Evolutionary conservation across 352 stramenopile genomes (phyloP).

Genomic region (Aphanomyces euteiches): DNA sequence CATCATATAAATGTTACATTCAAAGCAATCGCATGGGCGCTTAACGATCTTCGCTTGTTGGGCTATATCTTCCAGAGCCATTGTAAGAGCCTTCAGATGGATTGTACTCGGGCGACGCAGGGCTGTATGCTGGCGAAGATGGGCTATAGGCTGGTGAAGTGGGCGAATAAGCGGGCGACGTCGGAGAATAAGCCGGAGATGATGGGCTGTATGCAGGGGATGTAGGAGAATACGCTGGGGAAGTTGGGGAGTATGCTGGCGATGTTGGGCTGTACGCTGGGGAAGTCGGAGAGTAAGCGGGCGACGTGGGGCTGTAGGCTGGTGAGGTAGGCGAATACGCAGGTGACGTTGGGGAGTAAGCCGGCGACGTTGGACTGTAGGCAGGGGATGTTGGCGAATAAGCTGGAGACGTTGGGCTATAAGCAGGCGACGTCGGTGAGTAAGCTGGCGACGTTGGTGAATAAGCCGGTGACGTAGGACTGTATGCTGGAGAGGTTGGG

Average conservation of each 20-base stretch:
- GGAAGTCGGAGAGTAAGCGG: constrained; percentile 69
- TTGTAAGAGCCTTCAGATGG: constrained; percentile 12
- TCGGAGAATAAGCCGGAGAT: constrained; percentile 78
- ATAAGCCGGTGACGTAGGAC: constrained; percentile 60
- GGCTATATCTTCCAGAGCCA: constrained; percentile 11
- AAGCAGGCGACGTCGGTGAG: constrained; percentile 44
- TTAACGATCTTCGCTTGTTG: background rate
- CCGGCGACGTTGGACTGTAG: constrained; percentile 59
- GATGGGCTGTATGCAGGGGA: constrained; percentile 87
- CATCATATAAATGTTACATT: background rate
- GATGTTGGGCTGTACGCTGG: constrained; percentile 69
- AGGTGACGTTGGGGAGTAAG: constrained; percentile 62
- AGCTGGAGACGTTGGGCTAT: constrained; percentile 41
- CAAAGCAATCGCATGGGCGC: background rate
- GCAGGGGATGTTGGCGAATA: constrained; percentile 65
- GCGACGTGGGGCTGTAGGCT: constrained; percentile 65
- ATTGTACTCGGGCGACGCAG: constrained; percentile 30
- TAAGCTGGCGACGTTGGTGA: constrained; percentile 59
- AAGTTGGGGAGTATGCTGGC: constrained; percentile 72
- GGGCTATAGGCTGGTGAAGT: constrained; percentile 39
- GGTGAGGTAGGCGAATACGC: constrained; percentile 64
- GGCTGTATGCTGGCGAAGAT: constrained; percentile 35
- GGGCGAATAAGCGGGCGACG: constrained; percentile 53
- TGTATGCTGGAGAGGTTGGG: constrained; percentile 63
- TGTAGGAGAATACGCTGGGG: constrained; percentile 81